Percentiles rank a stretch among this genome's conserved stretches.
Conservation (phyloP, 2,329 filamentous ascomycete genomes). For the Trichoderma gracile region DNA sequence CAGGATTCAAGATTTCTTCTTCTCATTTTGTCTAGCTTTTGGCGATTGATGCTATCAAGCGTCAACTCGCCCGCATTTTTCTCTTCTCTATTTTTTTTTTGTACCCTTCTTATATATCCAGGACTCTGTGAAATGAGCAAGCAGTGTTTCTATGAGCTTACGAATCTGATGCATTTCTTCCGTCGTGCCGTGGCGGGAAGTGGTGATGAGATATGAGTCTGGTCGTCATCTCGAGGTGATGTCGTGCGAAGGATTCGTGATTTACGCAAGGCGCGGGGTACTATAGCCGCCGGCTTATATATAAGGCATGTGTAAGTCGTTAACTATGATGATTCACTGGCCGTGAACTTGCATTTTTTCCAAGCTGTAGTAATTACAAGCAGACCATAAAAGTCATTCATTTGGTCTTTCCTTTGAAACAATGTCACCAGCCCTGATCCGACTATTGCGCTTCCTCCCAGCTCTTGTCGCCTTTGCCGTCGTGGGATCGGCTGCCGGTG, state of each 20-base stretch:
- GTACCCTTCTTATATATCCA: neutral
- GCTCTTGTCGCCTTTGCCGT: neutral
- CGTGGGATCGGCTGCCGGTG: neutral
- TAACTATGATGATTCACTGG: too few species aligned
- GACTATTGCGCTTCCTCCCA: neutral
- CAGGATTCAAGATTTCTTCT: conserved; percentile 4
- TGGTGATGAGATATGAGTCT: neutral
- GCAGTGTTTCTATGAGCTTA: neutral
- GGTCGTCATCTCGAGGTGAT: neutral
- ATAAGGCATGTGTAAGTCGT: neutral
- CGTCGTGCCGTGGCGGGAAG: neutral
- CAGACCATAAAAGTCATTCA: neutral
- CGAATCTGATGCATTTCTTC: neutral
- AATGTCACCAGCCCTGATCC: too few species aligned
- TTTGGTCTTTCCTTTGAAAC: neutral
- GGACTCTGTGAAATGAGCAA: neutral
- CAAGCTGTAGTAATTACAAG: neutral
- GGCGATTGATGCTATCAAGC: neutral
- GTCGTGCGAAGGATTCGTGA: conserved; percentile 1
- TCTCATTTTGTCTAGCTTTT: neutral
- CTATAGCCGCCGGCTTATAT: neutral
- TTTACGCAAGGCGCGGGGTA: conserved; percentile 13
- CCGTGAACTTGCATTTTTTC: too few species aligned
- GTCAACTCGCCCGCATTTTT: neutral
- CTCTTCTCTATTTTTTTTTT: too few species aligned